Evolutionary conservation across 1,284 basidiomycete species (phyloP).

Genomic region (Cutaneotrichosporon cavernicola): DNA sequence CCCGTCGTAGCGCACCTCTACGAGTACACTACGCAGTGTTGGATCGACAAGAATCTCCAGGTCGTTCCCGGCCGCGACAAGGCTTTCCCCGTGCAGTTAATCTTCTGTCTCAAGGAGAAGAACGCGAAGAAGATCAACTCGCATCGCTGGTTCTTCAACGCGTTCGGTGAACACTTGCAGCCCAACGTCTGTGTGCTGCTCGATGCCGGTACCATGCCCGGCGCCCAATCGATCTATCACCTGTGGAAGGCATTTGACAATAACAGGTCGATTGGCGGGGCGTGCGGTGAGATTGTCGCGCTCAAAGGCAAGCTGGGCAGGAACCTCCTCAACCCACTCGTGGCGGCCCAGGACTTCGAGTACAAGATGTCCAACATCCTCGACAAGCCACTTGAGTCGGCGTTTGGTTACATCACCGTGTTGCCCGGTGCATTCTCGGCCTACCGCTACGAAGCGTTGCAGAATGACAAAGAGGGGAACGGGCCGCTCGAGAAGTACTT

Average conservation of each 20-base stretch:
- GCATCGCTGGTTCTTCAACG: slow-evolving; percentile 81
- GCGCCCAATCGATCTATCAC: slow-evolving; percentile 85
- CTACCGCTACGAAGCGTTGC: slow-evolving; percentile 72
- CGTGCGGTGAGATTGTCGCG: slow-evolving; percentile 94
- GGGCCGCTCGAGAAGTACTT: slow-evolving; percentile 97
- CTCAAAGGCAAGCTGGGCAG: slow-evolving; percentile 77
- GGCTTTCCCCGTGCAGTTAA: slow-evolving; percentile 81
- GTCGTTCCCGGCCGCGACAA: slow-evolving; percentile 69
- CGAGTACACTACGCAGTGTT: slow-evolving; percentile 89
- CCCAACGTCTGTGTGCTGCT: slow-evolving; percentile 91
- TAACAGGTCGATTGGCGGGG: slow-evolving; percentile 92
- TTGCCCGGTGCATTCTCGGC: slow-evolving; percentile 84
- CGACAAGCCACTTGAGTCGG: slow-evolving; percentile 74
- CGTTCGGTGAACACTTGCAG: slow-evolving; percentile 48
- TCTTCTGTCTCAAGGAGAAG: slow-evolving; percentile 91
- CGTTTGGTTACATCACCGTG: slow-evolving; percentile 91
- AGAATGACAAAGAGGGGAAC: slow-evolving; percentile 78
- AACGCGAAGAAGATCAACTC: slow-evolving; percentile 79
- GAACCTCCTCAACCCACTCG: slow-evolving; percentile 77
- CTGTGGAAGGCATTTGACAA: slow-evolving; percentile 97
- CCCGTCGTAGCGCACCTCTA: slow-evolving; percentile 89
- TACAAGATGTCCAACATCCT: slow-evolving; percentile 96
- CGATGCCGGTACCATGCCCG: slow-evolving; percentile 92
- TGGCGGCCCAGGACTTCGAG: slow-evolving; percentile 60
- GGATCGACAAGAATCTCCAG: slow-evolving; percentile 73